Conservation (phyloP, 257 asterid species). For the Dorcoceras hygrometricum region DNA sequence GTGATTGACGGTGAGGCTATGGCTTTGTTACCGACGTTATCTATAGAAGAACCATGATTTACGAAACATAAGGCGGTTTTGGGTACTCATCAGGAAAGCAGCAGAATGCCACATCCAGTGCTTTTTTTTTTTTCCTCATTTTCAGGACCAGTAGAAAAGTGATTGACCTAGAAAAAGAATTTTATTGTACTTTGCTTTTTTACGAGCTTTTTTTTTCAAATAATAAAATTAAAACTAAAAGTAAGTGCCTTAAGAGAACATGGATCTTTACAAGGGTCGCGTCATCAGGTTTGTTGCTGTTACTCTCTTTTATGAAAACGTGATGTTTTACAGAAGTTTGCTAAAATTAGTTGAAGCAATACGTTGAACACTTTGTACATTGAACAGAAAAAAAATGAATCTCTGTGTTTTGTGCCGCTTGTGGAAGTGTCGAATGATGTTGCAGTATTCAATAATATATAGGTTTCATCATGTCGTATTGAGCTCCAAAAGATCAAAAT, state of each 20-base stretch:
- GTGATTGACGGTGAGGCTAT: constrained; percentile 71
- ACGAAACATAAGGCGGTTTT: not conserved
- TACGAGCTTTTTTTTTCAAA: no score
- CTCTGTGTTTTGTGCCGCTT: not conserved
- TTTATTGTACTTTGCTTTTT: not conserved
- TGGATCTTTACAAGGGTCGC: not conserved
- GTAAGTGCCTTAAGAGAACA: not conserved
- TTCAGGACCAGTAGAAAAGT: not conserved
- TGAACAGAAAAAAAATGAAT: not conserved
- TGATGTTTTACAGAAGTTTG: not conserved
- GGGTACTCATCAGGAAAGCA: not conserved
- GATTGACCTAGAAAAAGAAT: not conserved
- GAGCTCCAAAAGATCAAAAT: not conserved
- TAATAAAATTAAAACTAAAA: no score
- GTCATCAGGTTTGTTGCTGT: not conserved
- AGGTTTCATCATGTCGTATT: not conserved
- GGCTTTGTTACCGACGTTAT: constrained; percentile 49
- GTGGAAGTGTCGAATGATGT: not conserved
- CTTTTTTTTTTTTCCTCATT: not conserved
- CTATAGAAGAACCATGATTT: constrained; percentile 24
- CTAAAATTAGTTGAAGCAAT: not conserved
- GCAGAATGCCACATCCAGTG: not conserved
- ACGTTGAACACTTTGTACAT: not conserved
- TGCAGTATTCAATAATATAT: not conserved
- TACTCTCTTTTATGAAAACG: not conserved